phyloP scores from a whole-genome alignment of 108 stramenopile species.

The Cylindrotheca closterium region DNA sequence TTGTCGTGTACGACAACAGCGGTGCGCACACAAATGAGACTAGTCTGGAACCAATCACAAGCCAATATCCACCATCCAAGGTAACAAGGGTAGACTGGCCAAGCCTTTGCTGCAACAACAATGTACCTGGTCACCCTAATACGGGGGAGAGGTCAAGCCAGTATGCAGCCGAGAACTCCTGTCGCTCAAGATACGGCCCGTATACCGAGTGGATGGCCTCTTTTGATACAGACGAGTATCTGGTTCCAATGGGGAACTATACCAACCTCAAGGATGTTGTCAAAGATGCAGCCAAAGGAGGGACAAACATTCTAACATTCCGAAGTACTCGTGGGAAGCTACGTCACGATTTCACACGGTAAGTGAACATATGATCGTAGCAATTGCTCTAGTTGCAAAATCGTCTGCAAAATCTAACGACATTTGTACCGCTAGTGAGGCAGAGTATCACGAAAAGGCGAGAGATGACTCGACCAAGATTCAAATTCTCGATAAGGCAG shows the following conservation, averaged over 20 bases:
- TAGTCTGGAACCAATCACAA: constrained; percentile 17
- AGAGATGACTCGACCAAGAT: background rate
- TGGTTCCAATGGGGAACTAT: constrained; percentile 64
- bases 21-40: constrained; percentile 37
- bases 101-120: constrained; percentile 61
- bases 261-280: constrained; percentile 52
- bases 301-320: constrained; percentile 60
- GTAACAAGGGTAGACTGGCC: constrained; percentile 67
- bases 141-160: constrained; percentile 71
- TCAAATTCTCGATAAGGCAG: constrained; percentile 27
- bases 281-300: constrained; percentile 39
- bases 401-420: no score
- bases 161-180: constrained; percentile 70
- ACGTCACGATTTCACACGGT: constrained; percentile 8
- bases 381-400: no score
- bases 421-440: background rate
- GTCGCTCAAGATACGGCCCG: constrained; percentile 59
- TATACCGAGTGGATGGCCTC: constrained; percentile 69
- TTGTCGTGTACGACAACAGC: constrained; percentile 75
- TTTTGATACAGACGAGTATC: constrained; percentile 74
- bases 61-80: constrained; percentile 16
- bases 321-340: constrained; percentile 50
- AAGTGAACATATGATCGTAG: no score
- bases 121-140: constrained; percentile 64
- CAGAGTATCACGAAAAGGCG: background rate